Percentiles rank a stretch among this genome's conserved stretches.
Evolutionary conservation across 1,284 basidiomycete species (phyloP).

Genomic region (Cryptococcus sp.): DNA sequence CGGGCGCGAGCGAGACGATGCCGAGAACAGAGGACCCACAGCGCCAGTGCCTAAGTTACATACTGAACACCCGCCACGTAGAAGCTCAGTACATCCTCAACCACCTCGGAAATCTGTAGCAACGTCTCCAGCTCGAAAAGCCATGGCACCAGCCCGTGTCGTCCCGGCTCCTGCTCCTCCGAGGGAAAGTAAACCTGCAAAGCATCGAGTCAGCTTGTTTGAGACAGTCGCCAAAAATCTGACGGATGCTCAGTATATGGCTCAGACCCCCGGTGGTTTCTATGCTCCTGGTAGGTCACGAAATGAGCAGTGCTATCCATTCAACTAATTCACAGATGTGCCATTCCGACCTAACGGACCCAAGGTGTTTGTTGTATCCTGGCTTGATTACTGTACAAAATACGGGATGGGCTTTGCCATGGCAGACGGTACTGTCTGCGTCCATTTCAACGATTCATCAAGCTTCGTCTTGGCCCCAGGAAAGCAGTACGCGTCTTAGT

Average conservation of each 20-base stretch:
- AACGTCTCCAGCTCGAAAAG: conserved; percentile 5
- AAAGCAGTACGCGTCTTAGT: conserved; percentile 60
- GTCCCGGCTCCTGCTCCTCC: conserved; percentile 2
- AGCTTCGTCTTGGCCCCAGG: conserved; percentile 76
- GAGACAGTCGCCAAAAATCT: conserved; percentile 60
- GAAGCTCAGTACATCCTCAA: neutral
- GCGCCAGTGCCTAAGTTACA: too few relatives aligned
- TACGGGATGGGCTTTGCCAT: conserved; percentile 98
- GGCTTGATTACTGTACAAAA: conserved; percentile 98
- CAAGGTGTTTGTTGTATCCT: conserved; percentile 86
- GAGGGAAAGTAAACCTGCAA: conserved; percentile 22
- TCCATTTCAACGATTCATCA: conserved; percentile 94
- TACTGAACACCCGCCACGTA: too few relatives aligned
- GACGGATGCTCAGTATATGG: conserved; percentile 63
- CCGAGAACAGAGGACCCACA: too few relatives aligned
- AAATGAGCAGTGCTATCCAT: neutral
- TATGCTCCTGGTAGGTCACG: conserved; percentile 55
- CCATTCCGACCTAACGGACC: conserved; percentile 57
- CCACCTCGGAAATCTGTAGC: conserved; percentile 15
- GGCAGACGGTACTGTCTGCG: conserved; percentile 88
- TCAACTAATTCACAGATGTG: conserved; percentile 17
- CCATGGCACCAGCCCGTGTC: neutral
- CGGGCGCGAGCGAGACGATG: too few relatives aligned
- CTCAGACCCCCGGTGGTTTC: conserved; percentile 59
- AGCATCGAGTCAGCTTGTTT: conserved; percentile 22